A percentile compares a stretch with the other conserved stretches of the same genome.
Conservation (phyloP, 1,284 basidiomycete genomes). For the Termitomyces sp. region DNA sequence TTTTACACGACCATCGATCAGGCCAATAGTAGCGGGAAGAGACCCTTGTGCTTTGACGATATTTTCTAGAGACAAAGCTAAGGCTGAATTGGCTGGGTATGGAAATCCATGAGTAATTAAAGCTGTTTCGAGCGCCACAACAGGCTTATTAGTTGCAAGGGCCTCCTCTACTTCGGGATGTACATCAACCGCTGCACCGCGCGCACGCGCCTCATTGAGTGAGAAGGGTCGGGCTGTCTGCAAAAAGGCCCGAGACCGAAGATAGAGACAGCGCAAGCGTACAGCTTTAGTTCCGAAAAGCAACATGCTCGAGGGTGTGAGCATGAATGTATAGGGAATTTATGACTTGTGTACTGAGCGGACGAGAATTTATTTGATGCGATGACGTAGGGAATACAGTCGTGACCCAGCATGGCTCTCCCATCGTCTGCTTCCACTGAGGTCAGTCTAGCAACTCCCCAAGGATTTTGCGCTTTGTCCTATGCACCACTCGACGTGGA, state of each 20-base stretch:
- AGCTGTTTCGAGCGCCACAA: slow-evolving; percentile 82
- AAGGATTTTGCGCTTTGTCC: slow-evolving; percentile 57
- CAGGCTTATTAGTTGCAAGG: slow-evolving; percentile 49
- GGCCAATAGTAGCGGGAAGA: slow-evolving; percentile 87
- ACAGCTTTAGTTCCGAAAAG: background rate
- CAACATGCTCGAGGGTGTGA: background rate
- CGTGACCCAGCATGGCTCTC: slow-evolving; percentile 4
- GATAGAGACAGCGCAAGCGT: background rate
- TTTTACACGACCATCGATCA: slow-evolving; percentile 81
- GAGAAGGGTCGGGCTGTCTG: slow-evolving; percentile 1
- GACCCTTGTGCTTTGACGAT: slow-evolving; percentile 77
- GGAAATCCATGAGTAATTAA: slow-evolving; percentile 93
- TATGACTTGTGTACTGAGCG: too few relatives aligned
- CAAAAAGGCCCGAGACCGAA: background rate
- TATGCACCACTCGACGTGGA: slow-evolving; percentile 52
- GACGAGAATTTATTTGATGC: background rate
- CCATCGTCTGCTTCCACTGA: slow-evolving; percentile 40
- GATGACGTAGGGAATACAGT: background rate
- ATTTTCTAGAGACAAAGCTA: slow-evolving; percentile 69
- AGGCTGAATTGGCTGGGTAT: slow-evolving; percentile 72
- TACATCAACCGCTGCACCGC: slow-evolving; percentile 51
- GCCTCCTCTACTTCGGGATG: slow-evolving; percentile 78
- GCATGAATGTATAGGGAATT: background rate
- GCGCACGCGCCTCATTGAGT: slow-evolving; percentile 10
- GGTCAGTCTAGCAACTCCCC: slow-evolving; percentile 37